phyloP scores from a whole-genome alignment of 1,284 basidiomycete species.

The Puccinia novopanici region DNA sequence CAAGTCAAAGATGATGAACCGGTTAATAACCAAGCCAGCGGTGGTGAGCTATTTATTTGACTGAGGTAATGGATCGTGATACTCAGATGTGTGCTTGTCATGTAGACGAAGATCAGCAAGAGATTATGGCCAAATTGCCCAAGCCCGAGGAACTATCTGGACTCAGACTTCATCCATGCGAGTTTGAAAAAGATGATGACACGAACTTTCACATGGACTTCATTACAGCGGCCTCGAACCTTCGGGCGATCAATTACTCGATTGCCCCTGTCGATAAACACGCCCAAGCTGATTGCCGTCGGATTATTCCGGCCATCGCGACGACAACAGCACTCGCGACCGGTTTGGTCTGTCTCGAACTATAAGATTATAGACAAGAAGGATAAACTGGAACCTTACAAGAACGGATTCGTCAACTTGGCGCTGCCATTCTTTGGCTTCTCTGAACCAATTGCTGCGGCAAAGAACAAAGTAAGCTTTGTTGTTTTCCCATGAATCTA shows the following conservation, averaged over 20 bases:
- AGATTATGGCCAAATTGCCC: constrained; percentile 72
- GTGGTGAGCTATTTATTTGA: constrained; percentile 15
- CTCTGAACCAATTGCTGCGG: constrained; percentile 93
- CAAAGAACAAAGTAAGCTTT: constrained; percentile 69
- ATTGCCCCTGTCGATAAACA: constrained; percentile 87
- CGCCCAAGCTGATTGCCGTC: constrained; percentile 96
- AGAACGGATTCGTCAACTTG: constrained; percentile 97
- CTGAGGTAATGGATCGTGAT: background rate
- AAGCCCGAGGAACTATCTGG: constrained; percentile 85
- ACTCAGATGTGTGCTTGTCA: background rate
- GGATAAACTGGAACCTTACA: constrained; percentile 88
- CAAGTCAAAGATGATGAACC: constrained; percentile 91
- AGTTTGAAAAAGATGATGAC: constrained; percentile 99
- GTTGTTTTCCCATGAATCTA: background rate
- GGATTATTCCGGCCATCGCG: constrained; percentile 99
- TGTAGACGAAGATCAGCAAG: constrained; percentile 64
- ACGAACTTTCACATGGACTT: constrained; percentile 98
- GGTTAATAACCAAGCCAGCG: constrained; percentile 67
- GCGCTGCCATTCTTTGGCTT: constrained; percentile 99
- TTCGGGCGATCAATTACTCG: constrained; percentile 92
- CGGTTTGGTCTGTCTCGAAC: constrained; percentile 90
- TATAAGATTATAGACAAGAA: constrained; percentile 99
- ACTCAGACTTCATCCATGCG: constrained; percentile 88
- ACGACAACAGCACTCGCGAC: constrained; percentile 95
- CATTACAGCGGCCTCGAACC: constrained; percentile 95